Evolutionary conservation across 2,329 filamentous ascomycete species (phyloP).

Genomic region (Aspergillus sp.): DNA sequence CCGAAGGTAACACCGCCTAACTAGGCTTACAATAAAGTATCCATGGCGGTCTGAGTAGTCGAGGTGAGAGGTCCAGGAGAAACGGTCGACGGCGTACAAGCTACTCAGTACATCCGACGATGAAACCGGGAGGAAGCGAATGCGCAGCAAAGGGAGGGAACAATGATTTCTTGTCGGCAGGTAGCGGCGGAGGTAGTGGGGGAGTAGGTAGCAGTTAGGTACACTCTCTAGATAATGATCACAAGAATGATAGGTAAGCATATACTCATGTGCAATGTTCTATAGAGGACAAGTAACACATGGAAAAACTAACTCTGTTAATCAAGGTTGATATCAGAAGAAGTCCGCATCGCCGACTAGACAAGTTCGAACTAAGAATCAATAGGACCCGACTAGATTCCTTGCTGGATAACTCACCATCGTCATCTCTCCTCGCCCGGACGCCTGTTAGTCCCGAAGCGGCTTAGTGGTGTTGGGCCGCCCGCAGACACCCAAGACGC

Average conservation of each 20-base stretch:
- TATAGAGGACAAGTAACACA: too few species aligned
- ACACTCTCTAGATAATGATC: neutral
- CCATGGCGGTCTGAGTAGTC: conserved; percentile 37
- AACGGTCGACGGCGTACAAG: conserved; percentile 6
- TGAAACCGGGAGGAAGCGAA: neutral
- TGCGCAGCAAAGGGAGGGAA: neutral
- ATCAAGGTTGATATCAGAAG: neutral
- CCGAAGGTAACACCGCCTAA: neutral
- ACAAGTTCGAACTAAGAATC: too few species aligned
- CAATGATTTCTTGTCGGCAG: neutral
- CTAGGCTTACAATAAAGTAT: conserved; percentile 48
- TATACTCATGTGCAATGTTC: neutral
- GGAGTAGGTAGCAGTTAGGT: neutral
- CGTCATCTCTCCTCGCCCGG: neutral
- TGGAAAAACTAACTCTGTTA: neutral
- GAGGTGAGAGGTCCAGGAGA: neutral
- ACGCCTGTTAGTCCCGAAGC: conserved; percentile 15
- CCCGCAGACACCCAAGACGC: conserved; percentile 30
- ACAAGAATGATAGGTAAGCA: neutral
- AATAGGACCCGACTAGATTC: neutral
- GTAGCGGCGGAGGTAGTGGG: too few species aligned
- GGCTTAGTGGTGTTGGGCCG: conserved; percentile 19
- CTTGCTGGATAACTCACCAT: neutral
- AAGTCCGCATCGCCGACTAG: neutral
- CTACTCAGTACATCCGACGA: neutral